These are phyloP conservation scores for Delitschia confertaspora DNA, from an alignment of 495 filamentous ascomycete species.

Conservation along the genomic window DNA sequence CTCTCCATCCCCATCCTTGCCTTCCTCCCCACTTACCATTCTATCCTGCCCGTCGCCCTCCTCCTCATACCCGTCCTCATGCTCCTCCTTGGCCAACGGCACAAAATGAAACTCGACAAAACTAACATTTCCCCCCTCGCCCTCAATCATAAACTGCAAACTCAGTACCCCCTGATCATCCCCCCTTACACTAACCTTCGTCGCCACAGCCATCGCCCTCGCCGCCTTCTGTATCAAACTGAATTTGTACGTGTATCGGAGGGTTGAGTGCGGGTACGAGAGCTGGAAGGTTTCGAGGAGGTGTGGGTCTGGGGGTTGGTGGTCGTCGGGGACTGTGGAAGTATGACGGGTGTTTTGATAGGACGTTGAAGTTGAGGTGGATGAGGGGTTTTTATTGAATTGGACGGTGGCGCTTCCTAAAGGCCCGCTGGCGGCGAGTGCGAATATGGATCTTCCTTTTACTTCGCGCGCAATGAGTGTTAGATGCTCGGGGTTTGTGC, in stretches of 20 bases:
- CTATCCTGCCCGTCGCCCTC: constrained; percentile 26
- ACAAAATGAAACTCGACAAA: constrained; percentile 78
- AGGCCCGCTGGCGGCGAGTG: constrained; percentile 61
- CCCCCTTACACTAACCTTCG: constrained; percentile 81
- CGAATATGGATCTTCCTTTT: constrained; percentile 59
- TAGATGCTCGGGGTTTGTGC: constrained; percentile 54
- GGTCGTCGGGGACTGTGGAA: neutral
- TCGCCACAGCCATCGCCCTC: constrained; percentile 82
- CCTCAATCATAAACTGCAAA: constrained; percentile 92
- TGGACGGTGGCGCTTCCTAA: constrained; percentile 76
- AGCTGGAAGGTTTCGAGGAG: constrained; percentile 72
- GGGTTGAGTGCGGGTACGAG: constrained; percentile 35
- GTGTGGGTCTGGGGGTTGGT: constrained; percentile 42
- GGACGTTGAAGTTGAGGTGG: neutral
- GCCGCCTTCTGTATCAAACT: constrained; percentile 69
- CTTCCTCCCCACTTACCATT: constrained; percentile 7
- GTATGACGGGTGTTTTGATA: neutral
- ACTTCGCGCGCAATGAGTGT: constrained; percentile 50
- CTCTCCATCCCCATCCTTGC: constrained; percentile 1
- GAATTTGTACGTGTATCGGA: constrained; percentile 67
- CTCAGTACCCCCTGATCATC: constrained; percentile 85
- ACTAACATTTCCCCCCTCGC: constrained; percentile 50
- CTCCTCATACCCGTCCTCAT: constrained; percentile 37
- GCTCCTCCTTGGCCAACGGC: constrained; percentile 56
- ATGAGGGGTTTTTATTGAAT: constrained; percentile 54